Percentiles rank a stretch among this genome's conserved stretches.
These are phyloP conservation scores for Cicer judaicum DNA, from an alignment of 306 rosid genomes.

Conservation along the genomic window DNA sequence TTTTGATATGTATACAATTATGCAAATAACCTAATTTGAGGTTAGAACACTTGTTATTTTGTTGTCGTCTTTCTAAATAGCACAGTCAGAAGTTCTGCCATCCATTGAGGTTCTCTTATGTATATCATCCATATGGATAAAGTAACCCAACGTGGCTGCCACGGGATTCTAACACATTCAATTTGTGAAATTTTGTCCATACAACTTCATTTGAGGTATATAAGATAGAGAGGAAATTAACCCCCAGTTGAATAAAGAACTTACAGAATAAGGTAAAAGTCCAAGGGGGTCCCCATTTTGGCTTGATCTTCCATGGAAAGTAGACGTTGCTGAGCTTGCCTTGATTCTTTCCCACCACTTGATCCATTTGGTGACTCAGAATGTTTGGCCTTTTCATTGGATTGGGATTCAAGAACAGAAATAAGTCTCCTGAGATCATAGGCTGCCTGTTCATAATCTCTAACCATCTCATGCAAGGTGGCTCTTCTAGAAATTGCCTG, in stretches of 20 bases:
- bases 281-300: conserved; percentile 66
- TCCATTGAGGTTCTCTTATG: conserved; percentile 3
- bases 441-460: conserved; percentile 80
- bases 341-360: conserved; percentile 62
- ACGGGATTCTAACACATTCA: conserved; percentile 10
- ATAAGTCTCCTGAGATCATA: conserved; percentile 71
- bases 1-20: neutral
- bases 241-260: conserved; percentile 45
- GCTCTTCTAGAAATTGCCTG: conserved; percentile 98
- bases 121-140: conserved; percentile 13
- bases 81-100: neutral
- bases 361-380: conserved; percentile 61
- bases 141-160: conserved; percentile 6
- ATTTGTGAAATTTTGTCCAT: conserved; percentile 5
- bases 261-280: conserved; percentile 87
- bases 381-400: conserved; percentile 57
- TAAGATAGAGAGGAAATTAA: conserved; percentile 35
- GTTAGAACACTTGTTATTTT: neutral
- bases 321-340: conserved; percentile 63
- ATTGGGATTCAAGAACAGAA: conserved; percentile 67
- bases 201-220: conserved; percentile 16
- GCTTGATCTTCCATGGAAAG: conserved; percentile 72
- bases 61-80: conserved; percentile 10
- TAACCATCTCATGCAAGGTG: conserved; percentile 79
- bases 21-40: conserved; percentile 24